Evolutionary conservation across 1,139 yeast genomes (phyloP).

Genomic region (Magnusiomyces suaveolens): DNA sequence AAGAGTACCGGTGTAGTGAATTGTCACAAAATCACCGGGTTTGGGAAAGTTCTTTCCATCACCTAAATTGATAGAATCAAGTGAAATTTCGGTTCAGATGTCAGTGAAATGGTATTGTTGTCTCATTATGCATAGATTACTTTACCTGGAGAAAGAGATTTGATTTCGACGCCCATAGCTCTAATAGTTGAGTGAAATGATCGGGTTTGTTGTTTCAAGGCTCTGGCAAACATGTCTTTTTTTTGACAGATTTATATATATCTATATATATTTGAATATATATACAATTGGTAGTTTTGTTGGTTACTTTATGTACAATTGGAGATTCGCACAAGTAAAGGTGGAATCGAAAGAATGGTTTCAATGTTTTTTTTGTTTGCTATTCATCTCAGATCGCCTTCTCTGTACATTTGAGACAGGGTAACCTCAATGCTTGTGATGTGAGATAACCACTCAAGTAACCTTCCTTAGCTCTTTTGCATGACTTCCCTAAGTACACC

Average conservation of each 20-base stretch:
- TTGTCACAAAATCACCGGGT: conserved; percentile 68
- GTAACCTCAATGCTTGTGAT: too few species aligned
- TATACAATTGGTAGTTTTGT: too few species aligned
- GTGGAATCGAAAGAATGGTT: too few species aligned
- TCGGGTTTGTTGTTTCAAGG: conserved; percentile 5
- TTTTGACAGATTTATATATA: too few species aligned
- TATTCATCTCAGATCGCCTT: too few species aligned
- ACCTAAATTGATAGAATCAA: conserved; percentile 33
- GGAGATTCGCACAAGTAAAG: too few species aligned
- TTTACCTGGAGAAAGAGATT: conserved; percentile 32
- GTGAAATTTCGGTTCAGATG: conserved; percentile 48
- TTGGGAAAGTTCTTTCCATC: conserved; percentile 83
- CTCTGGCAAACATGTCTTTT: neutral
- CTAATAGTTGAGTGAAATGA: conserved; percentile 10
- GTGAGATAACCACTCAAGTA: too few species aligned
- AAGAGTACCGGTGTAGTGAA: conserved; percentile 91
- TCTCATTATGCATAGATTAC: conserved; percentile 43
- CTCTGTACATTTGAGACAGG: too few species aligned
- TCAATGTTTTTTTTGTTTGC: too few species aligned
- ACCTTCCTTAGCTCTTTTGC: too few species aligned
- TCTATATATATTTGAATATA: too few species aligned
- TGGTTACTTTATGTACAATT: too few species aligned
- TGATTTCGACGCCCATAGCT: conserved; percentile 33
- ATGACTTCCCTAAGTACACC: neutral
- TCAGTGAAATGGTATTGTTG: conserved; percentile 73